Conservation (phyloP, 768 basidiomycete species). For the Daedalea quercina region DNA sequence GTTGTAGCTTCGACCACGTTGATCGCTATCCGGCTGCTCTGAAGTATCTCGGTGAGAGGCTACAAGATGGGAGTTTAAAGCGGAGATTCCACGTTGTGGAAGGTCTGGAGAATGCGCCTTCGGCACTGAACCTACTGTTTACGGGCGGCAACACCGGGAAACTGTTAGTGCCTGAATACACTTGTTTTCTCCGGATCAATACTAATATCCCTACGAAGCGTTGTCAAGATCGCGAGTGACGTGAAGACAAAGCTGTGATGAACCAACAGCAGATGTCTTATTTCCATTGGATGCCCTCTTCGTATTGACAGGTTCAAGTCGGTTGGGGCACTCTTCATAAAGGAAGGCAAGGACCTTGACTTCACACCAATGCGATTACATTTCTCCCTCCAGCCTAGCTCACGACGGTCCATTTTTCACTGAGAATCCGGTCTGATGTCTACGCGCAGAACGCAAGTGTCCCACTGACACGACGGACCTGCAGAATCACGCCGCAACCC, state of each 20-base stretch:
- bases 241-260: not conserved
- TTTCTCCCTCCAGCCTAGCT: no score
- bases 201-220: not conserved
- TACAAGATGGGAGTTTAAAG: constrained; percentile 67
- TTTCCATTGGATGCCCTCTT: not conserved
- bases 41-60: constrained; percentile 46
- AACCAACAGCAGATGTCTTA: not conserved
- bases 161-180: constrained; percentile 31
- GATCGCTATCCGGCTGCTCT: constrained; percentile 52
- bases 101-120: constrained; percentile 68
- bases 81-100: constrained; percentile 75
- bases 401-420: no score
- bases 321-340: no score
- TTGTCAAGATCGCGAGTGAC: not conserved
- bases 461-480: no score
- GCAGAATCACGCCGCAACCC: no score
- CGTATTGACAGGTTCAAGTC: no score
- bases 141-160: constrained; percentile 77
- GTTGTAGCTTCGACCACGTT: constrained; percentile 75
- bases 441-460: no score
- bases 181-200: not conserved
- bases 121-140: constrained; percentile 65
- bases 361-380: no score
- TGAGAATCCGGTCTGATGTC: no score
- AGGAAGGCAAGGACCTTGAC: no score